Percentiles rank a stretch among this genome's conserved stretches.
Conservation (phyloP, 2,329 filamentous ascomycete species). For the Fusarium circinatum region DNA sequence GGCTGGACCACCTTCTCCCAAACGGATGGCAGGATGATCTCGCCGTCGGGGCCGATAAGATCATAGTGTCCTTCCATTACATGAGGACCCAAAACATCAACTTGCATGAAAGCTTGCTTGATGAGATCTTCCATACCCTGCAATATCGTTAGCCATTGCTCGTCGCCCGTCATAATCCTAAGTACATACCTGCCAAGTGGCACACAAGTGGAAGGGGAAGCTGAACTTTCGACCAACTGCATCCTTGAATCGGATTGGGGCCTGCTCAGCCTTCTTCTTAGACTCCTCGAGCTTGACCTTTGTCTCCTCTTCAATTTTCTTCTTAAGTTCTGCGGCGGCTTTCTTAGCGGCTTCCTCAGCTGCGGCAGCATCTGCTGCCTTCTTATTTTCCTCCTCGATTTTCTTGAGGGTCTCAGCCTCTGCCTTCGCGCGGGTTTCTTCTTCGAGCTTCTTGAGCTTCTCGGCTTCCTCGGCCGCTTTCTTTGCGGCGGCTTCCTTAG, state of each 20-base stretch:
- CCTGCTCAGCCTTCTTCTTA: constrained; percentile 68
- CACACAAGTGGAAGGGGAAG: constrained; percentile 88
- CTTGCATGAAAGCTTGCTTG: constrained; percentile 83
- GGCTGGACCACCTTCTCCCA: constrained; percentile 87
- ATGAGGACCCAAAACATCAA: constrained; percentile 79
- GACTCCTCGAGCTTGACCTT: constrained; percentile 60
- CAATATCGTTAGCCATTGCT: constrained; percentile 36
- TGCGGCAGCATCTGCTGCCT: constrained; percentile 52
- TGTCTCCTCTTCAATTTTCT: constrained; percentile 66
- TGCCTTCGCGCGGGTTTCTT: constrained; percentile 53
- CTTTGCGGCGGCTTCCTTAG: constrained; percentile 54
- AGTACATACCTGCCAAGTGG: constrained; percentile 79
- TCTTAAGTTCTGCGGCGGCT: constrained; percentile 69
- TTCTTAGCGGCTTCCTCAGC: constrained; percentile 63
- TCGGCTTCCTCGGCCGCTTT: constrained; percentile 51
- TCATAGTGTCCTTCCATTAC: constrained; percentile 85
- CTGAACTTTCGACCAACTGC: constrained; percentile 91
- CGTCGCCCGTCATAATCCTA: background rate
- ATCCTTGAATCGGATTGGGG: constrained; percentile 89
- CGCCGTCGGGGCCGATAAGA: constrained; percentile 79
- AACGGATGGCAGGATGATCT: constrained; percentile 81
- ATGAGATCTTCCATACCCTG: constrained; percentile 90
- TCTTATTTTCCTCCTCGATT: constrained; percentile 57
- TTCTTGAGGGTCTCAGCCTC: constrained; percentile 51
- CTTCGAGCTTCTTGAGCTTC: constrained; percentile 56